Percentiles rank a stretch among this genome's conserved stretches.
Evolutionary conservation across 192 early-diverging fungal species (phyloP).

Genomic region (Backusella luteola): DNA sequence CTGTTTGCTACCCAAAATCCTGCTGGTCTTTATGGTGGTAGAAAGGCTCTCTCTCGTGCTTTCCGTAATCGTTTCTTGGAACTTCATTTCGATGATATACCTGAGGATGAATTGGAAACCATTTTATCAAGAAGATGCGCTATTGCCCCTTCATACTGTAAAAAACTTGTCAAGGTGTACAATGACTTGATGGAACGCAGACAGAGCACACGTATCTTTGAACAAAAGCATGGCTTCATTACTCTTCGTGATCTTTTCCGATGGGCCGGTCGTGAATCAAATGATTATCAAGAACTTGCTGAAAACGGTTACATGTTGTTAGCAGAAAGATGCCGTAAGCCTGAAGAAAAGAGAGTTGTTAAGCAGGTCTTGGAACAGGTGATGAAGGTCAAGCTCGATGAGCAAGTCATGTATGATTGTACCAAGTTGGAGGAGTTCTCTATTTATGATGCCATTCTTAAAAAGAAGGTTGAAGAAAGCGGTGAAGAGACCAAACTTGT

Average conservation of each 20-base stretch:
- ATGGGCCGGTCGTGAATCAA: constrained; percentile 87
- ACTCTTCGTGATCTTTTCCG: constrained; percentile 97
- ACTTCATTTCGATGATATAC: constrained; percentile 96
- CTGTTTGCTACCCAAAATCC: constrained; percentile 99
- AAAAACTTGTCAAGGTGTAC: constrained; percentile 84
- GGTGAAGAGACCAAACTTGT: constrained; percentile 58
- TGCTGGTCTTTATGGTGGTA: constrained; percentile 95
- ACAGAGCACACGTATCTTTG: constrained; percentile 87
- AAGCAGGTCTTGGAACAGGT: constrained; percentile 80
- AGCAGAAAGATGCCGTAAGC: constrained; percentile 82
- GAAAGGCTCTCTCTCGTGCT: constrained; percentile 92
- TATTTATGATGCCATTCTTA: constrained; percentile 33
- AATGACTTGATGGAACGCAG: constrained; percentile 71
- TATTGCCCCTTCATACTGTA: constrained; percentile 88
- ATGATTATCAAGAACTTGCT: constrained; percentile 81
- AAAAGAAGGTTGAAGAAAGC: constrained; percentile 19
- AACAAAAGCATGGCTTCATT: constrained; percentile 90
- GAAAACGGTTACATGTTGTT: constrained; percentile 95
- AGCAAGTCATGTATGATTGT: constrained; percentile 62
- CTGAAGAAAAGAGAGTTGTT: constrained; percentile 81
- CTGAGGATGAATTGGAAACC: constrained; percentile 84
- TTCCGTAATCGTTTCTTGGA: constrained; percentile 98
- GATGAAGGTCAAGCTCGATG: constrained; percentile 67
- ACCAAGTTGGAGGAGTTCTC: constrained; percentile 53
- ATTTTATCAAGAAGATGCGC: constrained; percentile 83